These are phyloP conservation scores for Mangifera indica DNA, from an alignment of 345 rosid species.

Conservation along the genomic window DNA sequence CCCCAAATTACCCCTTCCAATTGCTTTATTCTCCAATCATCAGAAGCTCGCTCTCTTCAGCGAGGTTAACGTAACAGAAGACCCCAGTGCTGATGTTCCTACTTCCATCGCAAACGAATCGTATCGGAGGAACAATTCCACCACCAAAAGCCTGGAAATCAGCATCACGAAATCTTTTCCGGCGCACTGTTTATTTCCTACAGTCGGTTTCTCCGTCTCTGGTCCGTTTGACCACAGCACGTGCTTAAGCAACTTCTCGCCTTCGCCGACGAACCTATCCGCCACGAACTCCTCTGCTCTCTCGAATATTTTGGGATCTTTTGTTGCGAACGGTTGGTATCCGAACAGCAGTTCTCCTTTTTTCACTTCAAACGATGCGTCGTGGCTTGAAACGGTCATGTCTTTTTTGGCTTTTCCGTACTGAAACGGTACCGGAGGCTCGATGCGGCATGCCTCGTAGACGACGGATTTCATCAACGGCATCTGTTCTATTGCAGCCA, in stretches of 20 bases:
- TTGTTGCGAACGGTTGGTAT: constrained; percentile 84
- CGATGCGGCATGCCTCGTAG: constrained; percentile 76
- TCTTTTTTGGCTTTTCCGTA: constrained; percentile 73
- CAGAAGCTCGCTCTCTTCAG: constrained; percentile 60
- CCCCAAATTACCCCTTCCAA: constrained; percentile 4
- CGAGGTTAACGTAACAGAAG: constrained; percentile 55
- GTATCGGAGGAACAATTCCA: constrained; percentile 76
- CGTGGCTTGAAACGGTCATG: constrained; percentile 72
- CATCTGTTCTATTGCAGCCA: constrained; percentile 75
- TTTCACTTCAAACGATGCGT: constrained; percentile 65
- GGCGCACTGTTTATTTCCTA: constrained; percentile 75
- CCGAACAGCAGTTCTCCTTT: constrained; percentile 81
- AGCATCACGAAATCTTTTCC: constrained; percentile 87
- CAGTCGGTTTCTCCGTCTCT: constrained; percentile 60
- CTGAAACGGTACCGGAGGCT: constrained; percentile 79
- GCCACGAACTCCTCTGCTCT: constrained; percentile 70
- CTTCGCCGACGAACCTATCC: constrained; percentile 74
- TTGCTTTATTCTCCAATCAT: neutral
- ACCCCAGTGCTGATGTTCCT: constrained; percentile 51
- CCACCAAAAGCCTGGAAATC: constrained; percentile 61
- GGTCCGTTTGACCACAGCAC: constrained; percentile 95
- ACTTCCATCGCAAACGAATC: constrained; percentile 73
- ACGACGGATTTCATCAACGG: constrained; percentile 75
- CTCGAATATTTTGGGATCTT: constrained; percentile 72
- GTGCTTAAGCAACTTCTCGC: constrained; percentile 62